Base-by-base conservation (phyloP, 2,329 filamentous ascomycete species). In the Drechslerella dactyloides region DNA sequence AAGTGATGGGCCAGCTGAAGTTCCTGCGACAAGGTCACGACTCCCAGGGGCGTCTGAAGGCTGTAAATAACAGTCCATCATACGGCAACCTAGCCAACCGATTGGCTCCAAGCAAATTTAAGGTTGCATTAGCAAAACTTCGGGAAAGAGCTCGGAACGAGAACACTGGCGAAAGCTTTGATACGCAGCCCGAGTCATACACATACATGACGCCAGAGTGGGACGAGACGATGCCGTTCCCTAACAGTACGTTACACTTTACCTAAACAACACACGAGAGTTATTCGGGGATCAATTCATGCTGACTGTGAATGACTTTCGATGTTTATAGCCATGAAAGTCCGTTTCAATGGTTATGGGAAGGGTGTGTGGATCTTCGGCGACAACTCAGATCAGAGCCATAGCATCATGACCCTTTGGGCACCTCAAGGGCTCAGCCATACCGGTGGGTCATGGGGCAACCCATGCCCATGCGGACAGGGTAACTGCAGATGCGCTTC, bases 1-100 rank as follows among this genome's bases (percentile, higher is more conserved):
- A 74, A 59, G 65, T 74, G 21, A 54, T 75, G 50, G 74, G 73
- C n/a, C 73, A 69, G 55, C 62, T 75, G 66, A 74, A 74, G 24
- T 61, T 73, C 19, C 62, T 74, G 17, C 74, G 73, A 37, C 73
- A 69, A 51, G 69, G 73, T 42, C 66, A 70, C 27, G 66, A 70
- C 21, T 64, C 66, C 37, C 74, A 75, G 59, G 74, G 74, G 17
- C 57, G 64, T 46, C 58, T 74, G 10, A 75, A 74, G 50, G 61
- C 53, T 17, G 63, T 75, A 35, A 69, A 68, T 46, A 68, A 74
- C 44, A 69, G 69, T n/a, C 70, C 60, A 33, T 74, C 74, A 11
- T 59, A 65, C 27, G 73, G 72, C 23, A 59, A 72, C 35, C 61
- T 74, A 5, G 69, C 74, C 23, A 74, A 75, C 52, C 57, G 64